Evolutionary conservation across 2,329 filamentous ascomycete species (phyloP).

Genomic region (Penicillium sp.): DNA sequence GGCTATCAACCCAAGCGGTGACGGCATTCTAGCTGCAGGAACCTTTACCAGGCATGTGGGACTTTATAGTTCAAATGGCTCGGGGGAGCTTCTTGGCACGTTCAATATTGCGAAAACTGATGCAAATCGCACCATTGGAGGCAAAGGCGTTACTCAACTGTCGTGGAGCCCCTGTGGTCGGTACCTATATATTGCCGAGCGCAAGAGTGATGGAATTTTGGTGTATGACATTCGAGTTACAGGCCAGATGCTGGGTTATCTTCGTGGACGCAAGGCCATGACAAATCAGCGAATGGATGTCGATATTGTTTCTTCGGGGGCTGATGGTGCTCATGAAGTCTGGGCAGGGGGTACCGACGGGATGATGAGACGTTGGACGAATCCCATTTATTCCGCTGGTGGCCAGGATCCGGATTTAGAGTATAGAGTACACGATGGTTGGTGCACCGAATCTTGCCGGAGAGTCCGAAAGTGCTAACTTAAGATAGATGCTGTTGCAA

Average conservation of each 20-base stretch:
- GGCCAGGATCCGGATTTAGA: constrained; percentile 48
- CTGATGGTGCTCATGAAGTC: constrained; percentile 53
- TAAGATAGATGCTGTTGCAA: constrained; percentile 49
- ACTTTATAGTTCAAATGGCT: constrained; percentile 57
- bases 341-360: constrained; percentile 66
- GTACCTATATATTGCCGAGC: constrained; percentile 63
- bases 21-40: constrained; percentile 60
- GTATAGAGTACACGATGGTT: constrained; percentile 52
- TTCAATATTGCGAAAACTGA: constrained; percentile 53
- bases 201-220: constrained; percentile 58
- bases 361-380: constrained; percentile 54
- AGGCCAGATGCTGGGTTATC: constrained; percentile 54
- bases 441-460: not conserved
- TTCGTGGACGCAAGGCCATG: constrained; percentile 49
- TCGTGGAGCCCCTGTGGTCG: constrained; percentile 61
- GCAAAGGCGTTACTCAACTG: constrained; percentile 59
- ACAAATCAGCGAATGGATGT: constrained; percentile 62
- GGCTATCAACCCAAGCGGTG: constrained; percentile 46
- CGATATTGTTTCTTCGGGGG: constrained; percentile 50
- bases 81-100: constrained; percentile 54
- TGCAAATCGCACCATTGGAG: constrained; percentile 47
- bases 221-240: constrained; percentile 64
- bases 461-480: constrained; percentile 19
- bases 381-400: constrained; percentile 48
- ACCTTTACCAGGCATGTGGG: constrained; percentile 60